These are phyloP conservation scores for Podosphaera xanthii DNA, from an alignment of 2,329 filamentous ascomycete genomes.

Conservation along the genomic window DNA sequence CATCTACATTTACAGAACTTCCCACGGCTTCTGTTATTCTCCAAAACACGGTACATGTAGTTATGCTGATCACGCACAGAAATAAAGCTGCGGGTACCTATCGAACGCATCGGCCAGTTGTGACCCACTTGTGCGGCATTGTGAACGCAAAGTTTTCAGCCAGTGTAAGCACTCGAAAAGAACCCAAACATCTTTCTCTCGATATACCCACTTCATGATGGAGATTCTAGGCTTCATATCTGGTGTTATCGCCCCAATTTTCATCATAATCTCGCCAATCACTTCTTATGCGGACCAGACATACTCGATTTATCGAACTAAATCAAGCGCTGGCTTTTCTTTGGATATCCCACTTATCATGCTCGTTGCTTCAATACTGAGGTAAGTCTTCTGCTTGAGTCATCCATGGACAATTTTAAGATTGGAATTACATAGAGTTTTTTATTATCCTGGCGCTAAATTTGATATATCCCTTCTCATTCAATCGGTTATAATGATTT, in stretches of 20 bases:
- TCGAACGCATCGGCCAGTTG: too few relatives aligned
- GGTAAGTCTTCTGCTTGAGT: constrained; percentile 19
- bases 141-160: too few relatives aligned
- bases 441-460: constrained; percentile 44
- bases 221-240: constrained; percentile 19
- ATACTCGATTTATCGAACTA: constrained; percentile 37
- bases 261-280: constrained; percentile 39
- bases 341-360: constrained; percentile 51
- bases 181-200: too few relatives aligned
- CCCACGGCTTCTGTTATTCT: too few relatives aligned
- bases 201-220: constrained; percentile 8
- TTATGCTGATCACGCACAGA: too few relatives aligned
- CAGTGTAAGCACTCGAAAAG: too few relatives aligned
- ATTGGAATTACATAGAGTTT: constrained; percentile 26
- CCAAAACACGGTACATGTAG: too few relatives aligned
- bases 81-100: too few relatives aligned
- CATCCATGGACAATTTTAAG: neutral
- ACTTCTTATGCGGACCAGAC: constrained; percentile 44
- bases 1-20: too few relatives aligned
- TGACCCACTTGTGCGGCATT: too few relatives aligned
- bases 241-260: constrained; percentile 36
- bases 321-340: constrained; percentile 44
- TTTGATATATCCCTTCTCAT: constrained; percentile 40
- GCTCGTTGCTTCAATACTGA: constrained; percentile 43
- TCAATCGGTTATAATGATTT: constrained; percentile 42